These are phyloP conservation scores for Vaccinium corymbosum DNA, from an alignment of 148 eudicot genomes.

Conservation along the genomic window DNA sequence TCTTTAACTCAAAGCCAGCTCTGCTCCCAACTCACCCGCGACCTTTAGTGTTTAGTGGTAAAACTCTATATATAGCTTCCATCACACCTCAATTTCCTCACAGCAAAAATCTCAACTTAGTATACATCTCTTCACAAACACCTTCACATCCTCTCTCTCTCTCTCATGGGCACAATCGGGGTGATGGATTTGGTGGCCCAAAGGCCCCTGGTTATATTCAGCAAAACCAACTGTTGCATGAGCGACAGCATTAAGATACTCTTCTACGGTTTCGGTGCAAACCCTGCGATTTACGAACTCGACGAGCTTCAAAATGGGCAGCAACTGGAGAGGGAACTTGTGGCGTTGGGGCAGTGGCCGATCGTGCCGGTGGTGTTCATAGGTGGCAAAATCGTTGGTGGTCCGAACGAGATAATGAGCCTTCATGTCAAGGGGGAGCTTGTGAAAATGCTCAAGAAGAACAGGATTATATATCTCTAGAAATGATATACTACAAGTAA, in stretches of 20 bases:
- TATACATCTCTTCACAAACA: background rate
- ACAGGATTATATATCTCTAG: constrained; percentile 40
- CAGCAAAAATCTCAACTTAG: background rate
- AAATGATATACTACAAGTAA: background rate
- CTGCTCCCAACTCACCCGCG: background rate
- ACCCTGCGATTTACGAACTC: constrained; percentile 57
- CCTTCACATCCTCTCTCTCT: background rate
- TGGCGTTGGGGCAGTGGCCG: constrained; percentile 39
- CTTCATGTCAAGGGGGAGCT: constrained; percentile 65
- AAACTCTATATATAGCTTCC: background rate
- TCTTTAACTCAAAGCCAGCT: too few relatives aligned
- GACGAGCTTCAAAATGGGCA: constrained; percentile 56
- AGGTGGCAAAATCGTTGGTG: constrained; percentile 59
- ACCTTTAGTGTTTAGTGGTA: background rate
- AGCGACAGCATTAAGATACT: constrained; percentile 56
- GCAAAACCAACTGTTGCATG: constrained; percentile 70
- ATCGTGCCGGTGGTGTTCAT: constrained; percentile 66
- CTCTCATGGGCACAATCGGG: background rate
- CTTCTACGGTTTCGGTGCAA: constrained; percentile 65
- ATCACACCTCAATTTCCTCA: background rate
- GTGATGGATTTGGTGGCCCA: constrained; percentile 41
- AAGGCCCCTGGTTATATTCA: constrained; percentile 70
- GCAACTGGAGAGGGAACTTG: constrained; percentile 51
- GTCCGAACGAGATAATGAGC: constrained; percentile 69
- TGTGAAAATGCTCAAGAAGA: constrained; percentile 49